Evolutionary conservation across 352 stramenopile genomes (phyloP).

Genomic region (Phytophthora pseudosyringae): DNA sequence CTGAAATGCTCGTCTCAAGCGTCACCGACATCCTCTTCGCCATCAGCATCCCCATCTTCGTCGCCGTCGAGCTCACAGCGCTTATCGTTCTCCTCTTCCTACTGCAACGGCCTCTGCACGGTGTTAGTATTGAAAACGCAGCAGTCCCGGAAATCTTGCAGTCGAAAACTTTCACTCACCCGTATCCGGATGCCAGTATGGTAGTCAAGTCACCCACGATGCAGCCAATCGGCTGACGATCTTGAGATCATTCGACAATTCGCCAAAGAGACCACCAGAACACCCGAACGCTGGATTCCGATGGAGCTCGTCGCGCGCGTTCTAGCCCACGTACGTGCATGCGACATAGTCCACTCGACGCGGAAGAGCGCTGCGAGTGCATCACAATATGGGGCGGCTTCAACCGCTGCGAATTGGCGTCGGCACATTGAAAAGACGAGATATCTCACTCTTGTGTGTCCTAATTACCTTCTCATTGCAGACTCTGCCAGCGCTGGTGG

Average conservation of each 20-base stretch:
- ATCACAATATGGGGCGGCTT: neutral
- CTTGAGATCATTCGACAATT: slow-evolving; percentile 24
- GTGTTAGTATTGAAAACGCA: too few relatives aligned
- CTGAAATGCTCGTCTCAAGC: too few relatives aligned
- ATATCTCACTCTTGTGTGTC: slow-evolving; percentile 4
- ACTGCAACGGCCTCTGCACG: too few relatives aligned
- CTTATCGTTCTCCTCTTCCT: too few relatives aligned
- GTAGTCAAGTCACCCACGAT: neutral
- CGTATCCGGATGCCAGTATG: too few relatives aligned
- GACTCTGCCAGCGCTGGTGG: slow-evolving; percentile 56
- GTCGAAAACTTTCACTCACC: neutral
- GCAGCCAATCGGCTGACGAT: slow-evolving; percentile 20
- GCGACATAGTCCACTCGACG: neutral
- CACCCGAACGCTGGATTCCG: neutral
- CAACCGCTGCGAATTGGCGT: slow-evolving; percentile 11
- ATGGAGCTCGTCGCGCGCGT: slow-evolving; percentile 33
- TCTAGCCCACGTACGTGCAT: slow-evolving; percentile 40
- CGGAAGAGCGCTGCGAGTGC: neutral
- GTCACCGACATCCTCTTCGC: too few relatives aligned
- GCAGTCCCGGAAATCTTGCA: neutral
- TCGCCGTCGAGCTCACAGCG: too few relatives aligned
- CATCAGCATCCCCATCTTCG: too few relatives aligned
- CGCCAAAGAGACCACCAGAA: slow-evolving; percentile 31
- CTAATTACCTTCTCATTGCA: slow-evolving; percentile 17
- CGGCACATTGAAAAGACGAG: slow-evolving; percentile 4